These are phyloP conservation scores for Isabelozyma rhagii DNA, from an alignment of 805 yeast genomes.

Conservation along the genomic window DNA sequence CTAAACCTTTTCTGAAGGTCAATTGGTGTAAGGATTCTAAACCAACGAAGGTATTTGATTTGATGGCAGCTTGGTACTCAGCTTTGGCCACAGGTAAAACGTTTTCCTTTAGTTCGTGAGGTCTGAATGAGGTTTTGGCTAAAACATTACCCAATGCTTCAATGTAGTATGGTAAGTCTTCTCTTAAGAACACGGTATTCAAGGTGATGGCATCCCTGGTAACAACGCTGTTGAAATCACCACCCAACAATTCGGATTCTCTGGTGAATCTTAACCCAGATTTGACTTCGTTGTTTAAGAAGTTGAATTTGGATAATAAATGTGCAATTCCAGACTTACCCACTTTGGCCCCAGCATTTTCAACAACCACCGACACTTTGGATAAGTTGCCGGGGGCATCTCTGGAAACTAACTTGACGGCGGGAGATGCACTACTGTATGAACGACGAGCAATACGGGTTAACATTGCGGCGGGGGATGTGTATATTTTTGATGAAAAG, in stretches of 20 bases:
- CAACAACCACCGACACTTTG: slow-evolving; percentile 71
- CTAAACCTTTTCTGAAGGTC: slow-evolving; percentile 85
- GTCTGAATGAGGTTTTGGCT: slow-evolving; percentile 68
- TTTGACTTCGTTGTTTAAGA: slow-evolving; percentile 75
- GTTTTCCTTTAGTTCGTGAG: slow-evolving; percentile 79
- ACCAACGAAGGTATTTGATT: slow-evolving; percentile 57
- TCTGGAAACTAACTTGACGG: slow-evolving; percentile 49
- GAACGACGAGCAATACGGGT: slow-evolving; percentile 42
- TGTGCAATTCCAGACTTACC: slow-evolving; percentile 81
- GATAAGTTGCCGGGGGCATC: slow-evolving; percentile 70
- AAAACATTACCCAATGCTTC: slow-evolving; percentile 76
- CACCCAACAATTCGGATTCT: slow-evolving; percentile 93
- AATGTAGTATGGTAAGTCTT: slow-evolving; percentile 89
- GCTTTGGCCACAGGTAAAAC: slow-evolving; percentile 75
- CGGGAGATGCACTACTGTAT: slow-evolving; percentile 38
- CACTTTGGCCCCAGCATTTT: slow-evolving; percentile 79
- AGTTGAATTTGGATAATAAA: slow-evolving; percentile 77
- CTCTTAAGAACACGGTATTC: slow-evolving; percentile 77
- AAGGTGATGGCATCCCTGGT: slow-evolving; percentile 84
- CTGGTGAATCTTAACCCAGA: slow-evolving; percentile 91
- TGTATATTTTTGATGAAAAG: not conserved
- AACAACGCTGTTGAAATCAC: slow-evolving; percentile 62
- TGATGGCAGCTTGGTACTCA: slow-evolving; percentile 54
- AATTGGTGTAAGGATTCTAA: slow-evolving; percentile 74
- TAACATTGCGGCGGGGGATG: slow-evolving; percentile 23